Conservation (phyloP, 352 stramenopile species). For the Aphanomyces stellatus region DNA sequence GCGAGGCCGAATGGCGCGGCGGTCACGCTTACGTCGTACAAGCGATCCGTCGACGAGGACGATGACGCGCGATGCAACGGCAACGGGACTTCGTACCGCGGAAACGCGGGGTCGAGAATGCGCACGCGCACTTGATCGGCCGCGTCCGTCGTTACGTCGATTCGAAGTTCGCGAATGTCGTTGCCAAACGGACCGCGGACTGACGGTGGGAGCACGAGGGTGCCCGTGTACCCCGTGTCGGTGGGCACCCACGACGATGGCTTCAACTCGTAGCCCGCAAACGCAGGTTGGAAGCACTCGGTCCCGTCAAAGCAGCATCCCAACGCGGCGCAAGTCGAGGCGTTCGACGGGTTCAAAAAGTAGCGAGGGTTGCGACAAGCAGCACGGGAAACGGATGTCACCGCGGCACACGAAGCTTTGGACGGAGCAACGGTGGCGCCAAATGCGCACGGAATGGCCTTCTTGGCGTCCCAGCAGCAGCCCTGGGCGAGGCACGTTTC, state of each 20-base stretch:
- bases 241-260: slow-evolving; percentile 46
- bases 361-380: slow-evolving; percentile 74
- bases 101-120: slow-evolving; percentile 69
- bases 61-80: not conserved
- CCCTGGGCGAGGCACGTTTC: slow-evolving; percentile 77
- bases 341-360: not conserved
- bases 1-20: slow-evolving; percentile 63
- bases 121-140: slow-evolving; percentile 40
- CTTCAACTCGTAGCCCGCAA: slow-evolving; percentile 55
- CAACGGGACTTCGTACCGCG: slow-evolving; percentile 53
- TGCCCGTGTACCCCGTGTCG: slow-evolving; percentile 39
- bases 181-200: slow-evolving; percentile 64
- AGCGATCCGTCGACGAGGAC: not conserved
- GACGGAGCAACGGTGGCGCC: slow-evolving; percentile 23
- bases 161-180: slow-evolving; percentile 45
- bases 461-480: slow-evolving; percentile 72
- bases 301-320: slow-evolving; percentile 68
- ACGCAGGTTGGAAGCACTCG: slow-evolving; percentile 59
- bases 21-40: slow-evolving; percentile 59
- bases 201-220: slow-evolving; percentile 38
- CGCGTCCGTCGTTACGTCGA: slow-evolving; percentile 50
- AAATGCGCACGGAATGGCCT: slow-evolving; percentile 54
- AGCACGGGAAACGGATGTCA: slow-evolving; percentile 37
- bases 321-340: slow-evolving; percentile 28
- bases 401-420: slow-evolving; percentile 24